These are phyloP conservation scores for Erysimum cheiri DNA, from an alignment of 441 rosid genomes.

Conservation along the genomic window DNA sequence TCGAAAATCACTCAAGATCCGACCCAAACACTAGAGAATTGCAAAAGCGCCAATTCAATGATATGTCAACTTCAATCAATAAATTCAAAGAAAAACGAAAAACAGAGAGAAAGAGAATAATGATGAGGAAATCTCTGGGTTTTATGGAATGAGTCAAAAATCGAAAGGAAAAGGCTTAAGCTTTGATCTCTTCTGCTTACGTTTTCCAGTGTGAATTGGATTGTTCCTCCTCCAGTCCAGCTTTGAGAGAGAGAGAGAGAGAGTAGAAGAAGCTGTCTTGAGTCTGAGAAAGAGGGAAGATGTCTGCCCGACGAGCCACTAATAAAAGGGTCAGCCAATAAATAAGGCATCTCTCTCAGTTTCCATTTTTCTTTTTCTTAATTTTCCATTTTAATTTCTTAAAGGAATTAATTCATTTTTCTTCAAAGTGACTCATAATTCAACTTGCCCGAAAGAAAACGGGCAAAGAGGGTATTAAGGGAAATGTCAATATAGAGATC, in stretches of 20 bases:
- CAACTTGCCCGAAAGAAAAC: constrained; percentile 49
- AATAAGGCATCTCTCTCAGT: constrained; percentile 24
- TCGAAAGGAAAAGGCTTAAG: not conserved
- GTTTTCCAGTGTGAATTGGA: constrained; percentile 26
- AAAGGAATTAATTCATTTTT: not conserved
- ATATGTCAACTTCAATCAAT: constrained; percentile 10
- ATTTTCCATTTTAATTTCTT: not conserved
- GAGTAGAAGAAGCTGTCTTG: too few species aligned
- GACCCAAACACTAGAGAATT: constrained; percentile 22
- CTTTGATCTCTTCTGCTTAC: constrained; percentile 24
- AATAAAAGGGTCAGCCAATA: constrained; percentile 30
- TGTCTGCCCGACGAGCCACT: constrained; percentile 39
- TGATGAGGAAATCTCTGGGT: not conserved
- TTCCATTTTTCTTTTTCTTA: not conserved
- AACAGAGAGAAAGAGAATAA: not conserved
- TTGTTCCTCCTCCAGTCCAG: constrained; percentile 22
- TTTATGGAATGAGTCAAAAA: not conserved
- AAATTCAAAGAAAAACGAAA: not conserved
- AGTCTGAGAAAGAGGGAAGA: constrained; percentile 35
- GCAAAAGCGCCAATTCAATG: constrained; percentile 9
- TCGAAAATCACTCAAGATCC: constrained; percentile 49
- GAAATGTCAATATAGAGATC: not conserved
- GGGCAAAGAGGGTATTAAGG: constrained; percentile 50
- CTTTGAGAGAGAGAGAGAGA: constrained; percentile 5
- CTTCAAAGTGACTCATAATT: too few species aligned